Base-by-base conservation (phyloP, 1,284 basidiomycete species). In the Moniliella sp. region DNA sequence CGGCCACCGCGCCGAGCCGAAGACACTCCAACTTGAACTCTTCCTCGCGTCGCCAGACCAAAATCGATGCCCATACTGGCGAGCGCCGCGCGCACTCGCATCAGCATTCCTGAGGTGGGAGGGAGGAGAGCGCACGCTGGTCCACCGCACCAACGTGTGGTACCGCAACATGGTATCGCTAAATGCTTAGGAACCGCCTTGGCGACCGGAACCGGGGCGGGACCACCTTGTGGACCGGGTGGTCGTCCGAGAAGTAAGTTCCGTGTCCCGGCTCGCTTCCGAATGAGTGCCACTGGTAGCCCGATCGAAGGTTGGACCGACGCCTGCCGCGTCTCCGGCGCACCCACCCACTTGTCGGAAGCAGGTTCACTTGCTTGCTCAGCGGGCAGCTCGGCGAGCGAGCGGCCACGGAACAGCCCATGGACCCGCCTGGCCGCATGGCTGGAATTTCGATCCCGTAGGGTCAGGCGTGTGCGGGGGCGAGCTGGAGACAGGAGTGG, bases 121-220 rank as follows among this genome's bases (percentile, higher is more conserved):
- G 70, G 4, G 76, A 80, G 5, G 86, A 91, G 42, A 94, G 72
- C 25, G 77, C 88, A 15, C 76, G 76, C 54, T 81, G 78, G 61
- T 94, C n/a, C n/a, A n/a, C n/a, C 88, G 16, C 94, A 78, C 1
- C 86, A 76, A 43, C 88, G 86, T 43, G 80, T n/a, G n/a, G 27
- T 30, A n/a, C 31, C 32, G 28, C 27, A 39, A 13, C n/a, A 37
- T 31, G 7, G 42, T 35, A 23, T 48, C 47, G n/a, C 34, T 30
- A 19, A 29, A 25, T 11, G 46, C 47, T 2, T 42, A 28, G 18
- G 41, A 40, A 1, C 45, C 36, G 9, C 36, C 31, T 12, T 30
- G 19, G 15, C 36, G 14, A 12, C 41, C 38, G 4, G 46, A n/a
- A n/a, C n/a, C n/a, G n/a, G n/a, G n/a, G n/a, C n/a, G n/a, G n/a